Base-by-base conservation (phyloP, 345 rosid species). In the Camelina laxa region DNA sequence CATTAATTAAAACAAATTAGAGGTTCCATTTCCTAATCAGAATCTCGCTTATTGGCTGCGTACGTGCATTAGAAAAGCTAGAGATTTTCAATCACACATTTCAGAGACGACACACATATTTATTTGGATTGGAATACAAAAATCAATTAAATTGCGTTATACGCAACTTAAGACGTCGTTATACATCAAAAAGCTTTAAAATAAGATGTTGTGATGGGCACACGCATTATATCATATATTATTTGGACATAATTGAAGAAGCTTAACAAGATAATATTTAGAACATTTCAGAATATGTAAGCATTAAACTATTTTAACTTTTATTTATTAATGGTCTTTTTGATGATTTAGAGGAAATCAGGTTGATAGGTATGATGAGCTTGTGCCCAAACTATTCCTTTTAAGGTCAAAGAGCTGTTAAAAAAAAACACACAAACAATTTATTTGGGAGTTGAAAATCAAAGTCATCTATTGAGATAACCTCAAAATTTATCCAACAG, bases 391-490 rank as follows among this genome's bases (percentile, higher is more conserved):
- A 20, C 56, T 22, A 42, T 9, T 9, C 36, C 13, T 24, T 63
- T 14, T 1, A n/a, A 24, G 39, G 55, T 63, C 53, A 42, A 42
- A 15, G 19, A n/a, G 9, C 21, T 63, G 13, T n/a, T 7, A 6
- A 9, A 1, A 62, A 50, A n/a, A 27, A 39, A 30, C n/a, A 27
- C 16, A 45, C 55, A 30, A 30, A 30, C n/a, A 27, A 47, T 45
- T 16, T 22, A 64, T 45, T 45, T 64, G 69, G 41, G 21, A 64
- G 24, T 64, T 45, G 24, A 45, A 45, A 64, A 63, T 35, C 7
- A 61, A 41, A 62, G 35, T 42, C 9, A 62, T 19, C 61, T 57
- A n/a, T 4, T 6, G 20, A n/a, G 36, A 27, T 57, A 57, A 57
- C 62, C 41, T 33, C 36, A 27, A 4, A 30, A 8, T 7, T 8